phyloP scores from a whole-genome alignment of 2,329 filamentous ascomycete genomes.

The Chaetomium sp. region DNA sequence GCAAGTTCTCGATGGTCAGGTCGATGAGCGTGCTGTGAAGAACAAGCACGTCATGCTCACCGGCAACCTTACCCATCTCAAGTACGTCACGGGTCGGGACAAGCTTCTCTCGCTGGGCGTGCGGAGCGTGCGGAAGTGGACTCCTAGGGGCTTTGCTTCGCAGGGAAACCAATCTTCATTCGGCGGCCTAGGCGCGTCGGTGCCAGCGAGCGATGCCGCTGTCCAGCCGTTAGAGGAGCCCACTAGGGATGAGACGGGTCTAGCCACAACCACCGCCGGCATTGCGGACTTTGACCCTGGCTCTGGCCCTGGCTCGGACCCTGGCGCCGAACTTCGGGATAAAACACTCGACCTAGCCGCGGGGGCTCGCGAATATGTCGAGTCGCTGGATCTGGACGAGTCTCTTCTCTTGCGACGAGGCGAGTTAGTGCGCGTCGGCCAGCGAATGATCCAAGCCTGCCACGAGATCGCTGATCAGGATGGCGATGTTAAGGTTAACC shows the following conservation, averaged over 20 bases:
- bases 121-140: not conserved
- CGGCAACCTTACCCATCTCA: not conserved
- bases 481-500: not conserved
- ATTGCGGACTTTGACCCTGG: not conserved
- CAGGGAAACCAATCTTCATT: not conserved
- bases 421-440: constrained; percentile 3
- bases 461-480: not conserved
- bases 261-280: not conserved
- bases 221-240: constrained; percentile 2
- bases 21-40: not conserved
- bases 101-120: constrained; percentile 1
- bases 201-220: not conserved
- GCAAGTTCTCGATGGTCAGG: not conserved
- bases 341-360: not conserved
- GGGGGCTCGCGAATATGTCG: not conserved
- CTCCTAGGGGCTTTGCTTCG: not conserved
- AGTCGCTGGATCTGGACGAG: not conserved
- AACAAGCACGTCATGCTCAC: not conserved
- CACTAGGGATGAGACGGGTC: not conserved
- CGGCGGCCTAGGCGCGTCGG: not conserved
- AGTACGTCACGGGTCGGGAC: not conserved
- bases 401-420: not conserved
- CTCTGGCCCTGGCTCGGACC: not conserved
- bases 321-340: not conserved
- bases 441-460: not conserved